Conservation (phyloP, 495 filamentous ascomycete species). For the Aspergillus avenaceus region DNA sequence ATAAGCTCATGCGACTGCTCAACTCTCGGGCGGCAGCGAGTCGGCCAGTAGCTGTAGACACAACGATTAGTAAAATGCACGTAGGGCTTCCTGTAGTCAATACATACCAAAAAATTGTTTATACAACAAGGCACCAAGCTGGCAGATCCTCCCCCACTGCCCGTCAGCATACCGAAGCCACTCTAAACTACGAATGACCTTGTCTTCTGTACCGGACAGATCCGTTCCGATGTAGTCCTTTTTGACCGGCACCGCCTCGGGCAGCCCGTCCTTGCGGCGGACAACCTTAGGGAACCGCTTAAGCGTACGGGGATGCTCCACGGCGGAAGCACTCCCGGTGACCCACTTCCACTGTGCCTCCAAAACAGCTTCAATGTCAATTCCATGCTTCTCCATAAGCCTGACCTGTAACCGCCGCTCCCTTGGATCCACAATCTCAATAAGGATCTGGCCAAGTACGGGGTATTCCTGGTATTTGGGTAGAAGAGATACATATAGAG, state of each 20-base stretch:
- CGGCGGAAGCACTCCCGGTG: slow-evolving; percentile 21
- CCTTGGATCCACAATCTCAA: slow-evolving; percentile 56
- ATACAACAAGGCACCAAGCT: slow-evolving; percentile 63
- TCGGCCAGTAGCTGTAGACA: slow-evolving; percentile 31
- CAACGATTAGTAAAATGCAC: slow-evolving; percentile 1
- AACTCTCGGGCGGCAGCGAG: slow-evolving; percentile 65
- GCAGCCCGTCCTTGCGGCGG: slow-evolving; percentile 28
- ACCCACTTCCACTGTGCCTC: slow-evolving; percentile 53
- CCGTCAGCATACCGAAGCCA: slow-evolving; percentile 76
- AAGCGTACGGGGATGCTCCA: slow-evolving; percentile 29
- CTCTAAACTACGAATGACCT: slow-evolving; percentile 73
- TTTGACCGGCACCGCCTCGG: slow-evolving; percentile 40
- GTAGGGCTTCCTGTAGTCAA: neutral
- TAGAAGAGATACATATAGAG: slow-evolving; percentile 80
- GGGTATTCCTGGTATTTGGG: slow-evolving; percentile 39
- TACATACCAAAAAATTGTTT: slow-evolving; percentile 47
- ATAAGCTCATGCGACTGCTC: slow-evolving; percentile 40
- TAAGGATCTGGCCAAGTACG: slow-evolving; percentile 51
- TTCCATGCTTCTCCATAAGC: slow-evolving; percentile 49
- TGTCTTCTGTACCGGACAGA: slow-evolving; percentile 57
- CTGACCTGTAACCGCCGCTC: slow-evolving; percentile 46
- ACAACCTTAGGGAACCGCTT: slow-evolving; percentile 31
- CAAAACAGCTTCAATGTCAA: slow-evolving; percentile 51
- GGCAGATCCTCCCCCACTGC: slow-evolving; percentile 67
- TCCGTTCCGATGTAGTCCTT: slow-evolving; percentile 63